Conservation (phyloP, 78 protist genomes). For the Monocercomonoides exilis region DNA sequence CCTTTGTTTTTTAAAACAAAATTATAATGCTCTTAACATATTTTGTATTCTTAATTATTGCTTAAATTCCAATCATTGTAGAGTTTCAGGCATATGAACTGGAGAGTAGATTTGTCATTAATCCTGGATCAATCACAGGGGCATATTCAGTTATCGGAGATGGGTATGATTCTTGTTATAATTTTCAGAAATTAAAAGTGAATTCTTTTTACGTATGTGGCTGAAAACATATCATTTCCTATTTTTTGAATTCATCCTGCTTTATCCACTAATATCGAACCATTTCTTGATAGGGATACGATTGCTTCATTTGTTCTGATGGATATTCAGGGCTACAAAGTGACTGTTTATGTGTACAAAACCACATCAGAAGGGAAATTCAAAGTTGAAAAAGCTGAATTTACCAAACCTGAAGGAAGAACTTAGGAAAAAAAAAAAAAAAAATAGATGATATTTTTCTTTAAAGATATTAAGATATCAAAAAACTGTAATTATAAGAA, state of each 20-base stretch:
- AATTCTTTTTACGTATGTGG: not conserved
- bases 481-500: too few species aligned
- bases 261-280: not conserved
- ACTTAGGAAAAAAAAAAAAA: too few species aligned
- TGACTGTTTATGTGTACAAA: conserved; percentile 43
- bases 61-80: too few species aligned
- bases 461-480: too few species aligned
- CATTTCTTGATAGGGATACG: conserved; percentile 49
- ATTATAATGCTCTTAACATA: not conserved
- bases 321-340: conserved; percentile 73
- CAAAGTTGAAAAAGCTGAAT: conserved; percentile 5
- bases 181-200: not conserved
- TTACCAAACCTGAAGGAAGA: conserved; percentile 2
- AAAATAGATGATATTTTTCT: too few species aligned
- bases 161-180: not conserved
- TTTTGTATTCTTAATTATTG: not conserved
- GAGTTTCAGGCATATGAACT: conserved; percentile 47
- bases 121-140: conserved; percentile 98
- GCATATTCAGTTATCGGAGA: conserved; percentile 59
- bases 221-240: not conserved
- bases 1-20: not conserved
- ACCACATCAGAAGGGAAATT: not conserved
- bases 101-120: conserved; percentile 78
- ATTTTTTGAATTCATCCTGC: not conserved
- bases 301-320: conserved; percentile 83